Evolutionary conservation across 352 stramenopile genomes (phyloP), one percentile per base, ranked within the genome.

Genomic region (Phytophthora niederhauseri): DNA sequence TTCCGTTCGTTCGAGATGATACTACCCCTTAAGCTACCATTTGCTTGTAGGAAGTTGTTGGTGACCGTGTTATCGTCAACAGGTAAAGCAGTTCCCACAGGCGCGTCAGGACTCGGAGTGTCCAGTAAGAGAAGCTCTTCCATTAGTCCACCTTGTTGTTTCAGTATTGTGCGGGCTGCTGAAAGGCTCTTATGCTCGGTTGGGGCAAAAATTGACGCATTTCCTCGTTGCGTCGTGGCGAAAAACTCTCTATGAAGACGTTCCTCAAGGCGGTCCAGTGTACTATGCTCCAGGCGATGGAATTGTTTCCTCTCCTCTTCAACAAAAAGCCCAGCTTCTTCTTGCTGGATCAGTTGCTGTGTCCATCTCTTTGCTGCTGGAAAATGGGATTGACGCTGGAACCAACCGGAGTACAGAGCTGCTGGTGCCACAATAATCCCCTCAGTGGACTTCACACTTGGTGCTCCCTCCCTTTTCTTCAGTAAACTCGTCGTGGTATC

Each of bases 211-310:
- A n/a, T 64, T 30, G 7, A 17, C 4, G 51, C 17, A 14, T 71
- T 53, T n/a, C 7, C 19, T 28, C 34, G 36, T 36, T 61, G 45
- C 11, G 36, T 19, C 15, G 30, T 8, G 14, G 46, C 12, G 31
- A 51, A 51, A 19, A 70, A 19, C 34, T 91, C 82, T 28, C 81
- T 67, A 17, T 66, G 55, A 7, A 89, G 66, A 38, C 82, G 72
- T 43, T 88, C 81, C 69, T 89, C 82, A 8, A 89, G 60, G 12
- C 78, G 77, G 62, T 85, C 51, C 14, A 89, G 61, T n/a, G 77
- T 91, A 52, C 77, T 91, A 15, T 64, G 59, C 14, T 85, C 70
- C 41, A 89, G 68, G 38, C 71, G 63, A 28, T 12, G 43, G 22
- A 85, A 64, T 31, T 87, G 72, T 6, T 61, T 48, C 0, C 61